Evolutionary conservation across 1,284 basidiomycete genomes (phyloP), one percentile per base, ranked within the genome.

Genomic region (Ceratobasidium sp.): DNA sequence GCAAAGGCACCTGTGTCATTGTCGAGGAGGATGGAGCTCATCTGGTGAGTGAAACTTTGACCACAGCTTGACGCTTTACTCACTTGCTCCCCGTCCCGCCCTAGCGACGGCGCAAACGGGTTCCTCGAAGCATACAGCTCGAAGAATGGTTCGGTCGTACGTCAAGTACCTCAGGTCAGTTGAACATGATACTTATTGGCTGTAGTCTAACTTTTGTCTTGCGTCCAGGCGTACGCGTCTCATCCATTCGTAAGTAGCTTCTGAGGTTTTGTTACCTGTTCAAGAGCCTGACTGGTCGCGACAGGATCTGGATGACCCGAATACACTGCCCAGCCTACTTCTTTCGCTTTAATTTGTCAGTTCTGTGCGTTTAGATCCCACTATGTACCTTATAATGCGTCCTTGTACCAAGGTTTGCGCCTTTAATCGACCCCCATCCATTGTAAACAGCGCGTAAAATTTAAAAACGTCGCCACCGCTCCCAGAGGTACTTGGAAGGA

Each of bases 131-230:
- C 24, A 11, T 54, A 54, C 51, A 54, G 29, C 11, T 4, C 22
- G 24, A 27, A 54, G 19, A 22, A 39, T 0, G 34, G 19, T 0
- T 4, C 1, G n/a, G 41, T 6, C 19, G 2, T 61, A 22, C 16
- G 24, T 9, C 58, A 61, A 24, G 37, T 41, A 11, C 27, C 29
- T 37, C 58, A 61, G 58, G 58, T 61, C 43, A 61, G 58, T 43
- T 22, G 8, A 34, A 14, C 27, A 1, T 11, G 27, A 11, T 56
- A 11, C 24, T 56, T 8, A 11, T 9, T 31, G 11, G 1, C 16
- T 8, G 8, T 11, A 14, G 8, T 1, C 53, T 56, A 13, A 56
- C 11, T 9, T 13, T 56, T 29, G 27, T 31, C 8, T 29, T 19
- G n/a, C 22, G 13, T 9, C 9, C 29, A 56, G 53, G 9, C 31